phyloP scores from a whole-genome alignment of 148 eudicot genomes.

The Amaranthus cruentus region DNA sequence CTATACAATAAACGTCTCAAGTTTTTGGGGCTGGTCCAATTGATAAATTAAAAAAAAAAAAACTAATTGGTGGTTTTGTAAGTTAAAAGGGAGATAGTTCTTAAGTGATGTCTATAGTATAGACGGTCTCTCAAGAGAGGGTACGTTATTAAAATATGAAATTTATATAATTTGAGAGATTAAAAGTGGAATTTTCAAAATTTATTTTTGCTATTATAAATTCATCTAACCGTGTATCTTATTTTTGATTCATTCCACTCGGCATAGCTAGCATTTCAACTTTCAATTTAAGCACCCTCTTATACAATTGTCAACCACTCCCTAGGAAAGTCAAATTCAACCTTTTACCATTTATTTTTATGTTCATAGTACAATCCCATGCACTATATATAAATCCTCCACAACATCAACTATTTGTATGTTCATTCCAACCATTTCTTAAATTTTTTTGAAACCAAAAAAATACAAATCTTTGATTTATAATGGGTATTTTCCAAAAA shows the following conservation, averaged over 20 bases:
- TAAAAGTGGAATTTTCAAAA: too few species aligned
- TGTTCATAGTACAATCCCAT: conserved; percentile 1
- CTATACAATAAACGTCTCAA: too few species aligned
- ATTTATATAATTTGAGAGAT: too few species aligned
- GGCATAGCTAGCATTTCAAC: conserved; percentile 4
- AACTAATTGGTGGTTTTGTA: too few species aligned
- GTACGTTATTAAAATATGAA: too few species aligned
- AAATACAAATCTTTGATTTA: background rate
- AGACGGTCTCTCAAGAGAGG: too few species aligned
- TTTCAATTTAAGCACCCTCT: conserved; percentile 25
- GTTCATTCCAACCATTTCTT: background rate
- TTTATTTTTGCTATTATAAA: background rate
- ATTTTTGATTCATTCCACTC: conserved; percentile 18
- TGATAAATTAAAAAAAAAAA: too few species aligned
- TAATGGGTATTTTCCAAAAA: conserved; percentile 3
- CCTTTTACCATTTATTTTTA: conserved; percentile 7
- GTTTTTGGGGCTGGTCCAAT: too few species aligned
- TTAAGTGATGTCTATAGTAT: too few species aligned
- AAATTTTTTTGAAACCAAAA: background rate
- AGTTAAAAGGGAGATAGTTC: too few species aligned
- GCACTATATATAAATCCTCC: conserved; percentile 11
- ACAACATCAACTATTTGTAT: too few species aligned
- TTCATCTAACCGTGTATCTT: conserved; percentile 21
- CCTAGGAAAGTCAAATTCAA: conserved; percentile 13
- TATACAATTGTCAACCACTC: conserved; percentile 11